Evolutionary conservation across 2,329 filamentous ascomycete species (phyloP), one percentile per base, ranked within the genome.

Genomic region (Microsporum canis): DNA sequence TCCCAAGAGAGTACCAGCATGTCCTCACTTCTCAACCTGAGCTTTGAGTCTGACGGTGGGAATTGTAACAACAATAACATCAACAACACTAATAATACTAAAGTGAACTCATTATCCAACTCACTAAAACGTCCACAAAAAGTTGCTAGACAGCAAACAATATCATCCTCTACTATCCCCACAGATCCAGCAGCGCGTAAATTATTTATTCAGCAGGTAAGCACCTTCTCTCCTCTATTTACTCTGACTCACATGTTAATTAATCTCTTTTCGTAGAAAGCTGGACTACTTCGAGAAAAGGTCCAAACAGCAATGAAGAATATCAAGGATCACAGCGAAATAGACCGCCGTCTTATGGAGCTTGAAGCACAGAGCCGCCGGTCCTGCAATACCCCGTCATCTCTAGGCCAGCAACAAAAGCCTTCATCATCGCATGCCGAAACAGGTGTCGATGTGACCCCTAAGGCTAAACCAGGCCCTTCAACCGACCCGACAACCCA

Each of bases 291-390:
- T 55, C 71, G 70, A 58, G 71, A 61, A 62, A 70, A 70, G 63
- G 67, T 76, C 58, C 74, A 74, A 66, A 71, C 67, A 45, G 75
- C 75, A 55, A 75, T 76, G 73, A 73, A 71, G 51, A 71, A 69
- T 59, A 70, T 75, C 47, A 67, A 68, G 62, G 67, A 72, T 61
- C 68, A 73, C 60, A 70, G 75, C 34, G 29, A 60, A 61, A 70
- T 76, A 57, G 74, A 76, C 61, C 72, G 72, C 17, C 70, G 73
- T 14, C 61, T 76, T 34, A 75, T 72, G 23, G 73, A 73, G n/a
- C 68, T 75, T 27, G 73, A 76, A 65, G 73, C 70, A 41, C 71
- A 74, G 63, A 73, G 72, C 51, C 72, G 71, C 56, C 74, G 73
- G 65, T 67, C 55, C 8, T 57, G 51, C 31, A 55, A 55, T 65